Percentiles rank a stretch among this genome's conserved stretches.
These are phyloP conservation scores for Clarireedia hainanense DNA, from an alignment of 2,329 filamentous ascomycete genomes.

Conservation along the genomic window DNA sequence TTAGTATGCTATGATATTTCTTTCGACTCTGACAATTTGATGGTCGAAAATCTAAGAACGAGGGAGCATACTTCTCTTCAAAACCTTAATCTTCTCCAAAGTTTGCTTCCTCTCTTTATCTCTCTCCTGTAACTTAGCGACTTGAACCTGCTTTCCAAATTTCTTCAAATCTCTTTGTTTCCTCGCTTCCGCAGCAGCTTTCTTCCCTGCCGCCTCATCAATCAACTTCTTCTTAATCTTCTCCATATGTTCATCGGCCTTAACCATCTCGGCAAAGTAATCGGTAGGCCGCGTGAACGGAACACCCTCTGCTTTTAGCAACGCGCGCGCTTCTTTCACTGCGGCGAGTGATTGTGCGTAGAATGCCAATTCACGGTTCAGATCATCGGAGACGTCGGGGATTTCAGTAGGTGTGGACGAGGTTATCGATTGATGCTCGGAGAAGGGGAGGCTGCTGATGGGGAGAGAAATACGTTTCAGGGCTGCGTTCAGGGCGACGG, in stretches of 20 bases:
- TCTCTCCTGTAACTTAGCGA: slow-evolving; percentile 90
- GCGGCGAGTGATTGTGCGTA: slow-evolving; percentile 83
- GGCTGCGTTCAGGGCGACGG: slow-evolving; percentile 70
- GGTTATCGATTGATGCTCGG: slow-evolving; percentile 70
- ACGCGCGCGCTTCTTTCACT: slow-evolving; percentile 61
- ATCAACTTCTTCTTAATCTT: slow-evolving; percentile 90
- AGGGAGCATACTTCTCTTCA: slow-evolving; percentile 83
- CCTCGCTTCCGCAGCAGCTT: slow-evolving; percentile 83
- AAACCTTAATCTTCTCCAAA: slow-evolving; percentile 85
- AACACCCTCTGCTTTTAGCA: slow-evolving; percentile 73
- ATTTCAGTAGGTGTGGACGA: slow-evolving; percentile 64
- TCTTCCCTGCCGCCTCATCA: slow-evolving; percentile 86
- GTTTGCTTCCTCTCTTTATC: slow-evolving; percentile 88
- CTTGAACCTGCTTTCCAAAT: slow-evolving; percentile 97
- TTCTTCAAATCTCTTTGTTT: slow-evolving; percentile 95
- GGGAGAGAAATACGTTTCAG: slow-evolving; percentile 72
- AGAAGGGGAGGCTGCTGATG: slow-evolving; percentile 65
- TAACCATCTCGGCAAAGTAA: slow-evolving; percentile 99
- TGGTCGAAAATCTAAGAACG: neutral
- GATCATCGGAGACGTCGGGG: slow-evolving; percentile 79
- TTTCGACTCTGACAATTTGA: slow-evolving; percentile 15
- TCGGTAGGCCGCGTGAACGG: slow-evolving; percentile 84
- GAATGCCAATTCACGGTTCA: slow-evolving; percentile 86
- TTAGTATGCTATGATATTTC: no score
- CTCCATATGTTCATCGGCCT: slow-evolving; percentile 97